A percentile compares a stretch with the other conserved stretches of the same genome.
Conservation (phyloP, 495 filamentous ascomycete species). For the Penicillium desertorum region DNA sequence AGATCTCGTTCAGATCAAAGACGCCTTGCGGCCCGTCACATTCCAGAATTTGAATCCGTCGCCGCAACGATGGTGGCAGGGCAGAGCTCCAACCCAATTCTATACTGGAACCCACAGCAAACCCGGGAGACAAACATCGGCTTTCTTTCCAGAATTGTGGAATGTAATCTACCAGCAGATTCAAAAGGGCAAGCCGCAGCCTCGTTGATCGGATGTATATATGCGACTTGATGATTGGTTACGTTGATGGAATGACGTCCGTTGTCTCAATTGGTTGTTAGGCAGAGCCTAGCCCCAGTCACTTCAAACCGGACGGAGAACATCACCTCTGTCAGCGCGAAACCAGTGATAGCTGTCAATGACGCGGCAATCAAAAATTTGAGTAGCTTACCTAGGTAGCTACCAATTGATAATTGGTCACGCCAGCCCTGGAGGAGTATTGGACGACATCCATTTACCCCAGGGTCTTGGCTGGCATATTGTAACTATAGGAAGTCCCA, state of each 20-base stretch:
- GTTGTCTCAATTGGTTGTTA: neutral
- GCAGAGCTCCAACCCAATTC: conserved; percentile 34
- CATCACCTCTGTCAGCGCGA: too few species aligned
- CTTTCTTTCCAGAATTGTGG: conserved; percentile 48
- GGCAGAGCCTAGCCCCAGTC: neutral
- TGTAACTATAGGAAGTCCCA: neutral
- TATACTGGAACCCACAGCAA: conserved; percentile 36
- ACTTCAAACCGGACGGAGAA: neutral
- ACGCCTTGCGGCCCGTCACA: conserved; percentile 37
- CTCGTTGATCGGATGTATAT: neutral
- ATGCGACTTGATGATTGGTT: neutral
- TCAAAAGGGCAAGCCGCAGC: conserved; percentile 19
- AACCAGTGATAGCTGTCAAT: too few species aligned
- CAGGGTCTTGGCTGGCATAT: neutral
- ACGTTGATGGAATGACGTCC: neutral
- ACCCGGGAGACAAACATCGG: conserved; percentile 34
- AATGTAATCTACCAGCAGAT: conserved; percentile 42
- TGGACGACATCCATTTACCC: neutral
- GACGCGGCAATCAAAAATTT: neutral
- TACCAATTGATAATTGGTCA: neutral
- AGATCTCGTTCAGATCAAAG: conserved; percentile 37
- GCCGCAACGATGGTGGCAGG: conserved; percentile 36
- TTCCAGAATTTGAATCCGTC: conserved; percentile 40
- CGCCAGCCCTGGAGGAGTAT: neutral
- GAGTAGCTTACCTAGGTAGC: too few species aligned